These are phyloP conservation scores for Davidsoniella virescens DNA, from an alignment of 2,329 filamentous ascomycete species.

Conservation along the genomic window DNA sequence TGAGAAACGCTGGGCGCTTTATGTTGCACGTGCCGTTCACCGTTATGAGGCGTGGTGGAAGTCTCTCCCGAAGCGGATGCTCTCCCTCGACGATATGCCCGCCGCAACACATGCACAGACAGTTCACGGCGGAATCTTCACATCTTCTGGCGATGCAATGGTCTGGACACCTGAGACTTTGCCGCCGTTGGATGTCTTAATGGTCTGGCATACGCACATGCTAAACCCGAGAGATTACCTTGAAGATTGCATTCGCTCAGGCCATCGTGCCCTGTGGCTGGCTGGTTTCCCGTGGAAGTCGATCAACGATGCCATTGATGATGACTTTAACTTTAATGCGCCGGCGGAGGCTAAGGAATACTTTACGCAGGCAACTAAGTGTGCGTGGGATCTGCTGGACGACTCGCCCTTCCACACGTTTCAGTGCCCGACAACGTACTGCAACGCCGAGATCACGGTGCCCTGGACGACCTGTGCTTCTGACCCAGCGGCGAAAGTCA, in stretches of 20 bases:
- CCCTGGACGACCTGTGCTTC: constrained; percentile 44
- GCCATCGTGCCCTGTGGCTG: constrained; percentile 39
- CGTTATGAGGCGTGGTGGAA: constrained; percentile 54
- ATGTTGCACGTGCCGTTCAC: constrained; percentile 49
- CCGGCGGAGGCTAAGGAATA: constrained; percentile 25
- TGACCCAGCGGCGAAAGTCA: constrained; percentile 16
- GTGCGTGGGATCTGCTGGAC: constrained; percentile 42
- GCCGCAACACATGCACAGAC: not conserved
- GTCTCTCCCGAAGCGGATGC: constrained; percentile 18
- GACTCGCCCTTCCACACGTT: constrained; percentile 33
- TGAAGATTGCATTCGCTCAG: constrained; percentile 52
- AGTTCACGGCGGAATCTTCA: not conserved
- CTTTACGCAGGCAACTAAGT: constrained; percentile 34
- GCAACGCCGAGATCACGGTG: constrained; percentile 25
- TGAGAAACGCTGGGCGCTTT: constrained; percentile 61
- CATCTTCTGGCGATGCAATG: not conserved
- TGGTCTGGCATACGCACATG: constrained; percentile 70
- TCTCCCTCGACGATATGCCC: constrained; percentile 22
- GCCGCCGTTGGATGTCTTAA: constrained; percentile 43
- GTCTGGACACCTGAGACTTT: constrained; percentile 10
- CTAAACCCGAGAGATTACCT: constrained; percentile 60
- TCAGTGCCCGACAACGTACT: constrained; percentile 34
- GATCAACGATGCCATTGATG: constrained; percentile 41
- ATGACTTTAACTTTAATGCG: constrained; percentile 39
- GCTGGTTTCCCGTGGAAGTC: constrained; percentile 50